Evolutionary conservation across 768 basidiomycete genomes (phyloP), one percentile per base, ranked within the genome.

Genomic region (Tylopilus sp.): DNA sequence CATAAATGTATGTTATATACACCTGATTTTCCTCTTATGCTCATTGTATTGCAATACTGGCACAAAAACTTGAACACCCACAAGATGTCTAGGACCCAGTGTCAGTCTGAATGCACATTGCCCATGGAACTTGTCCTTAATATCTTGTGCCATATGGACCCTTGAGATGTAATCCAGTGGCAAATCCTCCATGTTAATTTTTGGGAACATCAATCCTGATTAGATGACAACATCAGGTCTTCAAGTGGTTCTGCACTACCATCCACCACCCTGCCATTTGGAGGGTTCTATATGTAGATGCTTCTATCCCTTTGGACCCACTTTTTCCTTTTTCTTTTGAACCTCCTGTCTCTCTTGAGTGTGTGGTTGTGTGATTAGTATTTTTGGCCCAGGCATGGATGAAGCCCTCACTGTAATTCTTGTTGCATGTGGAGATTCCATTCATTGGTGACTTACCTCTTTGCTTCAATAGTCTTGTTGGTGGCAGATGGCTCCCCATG

Each of bases 91-190:
- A 28, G 11, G 28, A 28, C 11, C 31, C 31, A 31, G 31, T 42
- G n/a, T n/a, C n/a, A n/a, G n/a, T n/a, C n/a, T n/a, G n/a, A n/a
- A n/a, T n/a, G 17, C 35, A 35, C 7, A 31, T 6, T 49, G 4
- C 48, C 48, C 11, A n/a, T 23, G 10, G 48, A 49, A 13, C n/a
- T 49, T 5, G 12, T 42, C 17, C 15, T 0, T 18, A 2, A 42
- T 1, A 42, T 49, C 21, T 18, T 49, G 7, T 42, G 4, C 22
- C 11, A 35, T 30, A 44, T 22, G 8, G n/a, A 18, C 18, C 42
- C 38, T 18, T n/a, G 11, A 50, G 52, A 53, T 6, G 33, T 53
- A 25, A 6, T 53, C 17, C 28, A 26, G 21, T 54, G 47, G 51
- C 46, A 26, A n/a, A 41, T n/a, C 0, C 47, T 30, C 21, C 21